Base-by-base conservation (phyloP, 306 rosid species). In the Sicyos baderoa region DNA sequence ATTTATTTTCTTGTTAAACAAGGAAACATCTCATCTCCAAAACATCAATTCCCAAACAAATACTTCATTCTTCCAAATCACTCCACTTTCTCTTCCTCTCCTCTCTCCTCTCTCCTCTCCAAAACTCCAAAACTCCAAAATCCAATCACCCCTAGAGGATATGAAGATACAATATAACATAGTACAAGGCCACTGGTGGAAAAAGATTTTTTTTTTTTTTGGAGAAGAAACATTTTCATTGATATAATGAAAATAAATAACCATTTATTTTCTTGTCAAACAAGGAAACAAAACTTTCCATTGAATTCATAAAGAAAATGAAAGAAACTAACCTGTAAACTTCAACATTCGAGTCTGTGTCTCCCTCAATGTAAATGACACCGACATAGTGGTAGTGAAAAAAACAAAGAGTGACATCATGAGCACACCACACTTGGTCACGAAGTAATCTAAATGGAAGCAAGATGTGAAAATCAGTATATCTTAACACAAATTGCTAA, bases 271-370 rank as follows among this genome's bases (percentile, higher is more conserved):
- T 47, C 51, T 48, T 13, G 7, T 16, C 5, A 50, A 50, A 50
- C 54, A 50, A 50, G 9, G 18, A 50, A 50, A 50, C 54, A 50
- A 50, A 50, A 50, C 54, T 50, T 50, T 50, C 18, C 54, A 50
- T 15, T 50, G 54, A 2, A 8, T 60, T 60, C 67, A 35, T 60
- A 35, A 35, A 32, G 25, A 14, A 32, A 60, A 60, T 17, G 53
- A 16, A 32, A 18, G 13, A 18, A 2, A 50, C 4, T 25, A 71
- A 93, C 99, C 97, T 51, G 99, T 94, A 78, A 94, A 94, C 82
- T 90, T 94, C 89, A 94, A 93, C 99, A 94, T 94, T 54, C 99
- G 95, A 57, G 96, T 90, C 82, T 94, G 99, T 65, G 99, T 94
- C 86, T 94, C 99, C 77, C 99, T 88, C 81, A 94, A 84, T 51